These are phyloP conservation scores for Leishmania turanica DNA, from an alignment of 208 protist species.

Conservation along the genomic window DNA sequence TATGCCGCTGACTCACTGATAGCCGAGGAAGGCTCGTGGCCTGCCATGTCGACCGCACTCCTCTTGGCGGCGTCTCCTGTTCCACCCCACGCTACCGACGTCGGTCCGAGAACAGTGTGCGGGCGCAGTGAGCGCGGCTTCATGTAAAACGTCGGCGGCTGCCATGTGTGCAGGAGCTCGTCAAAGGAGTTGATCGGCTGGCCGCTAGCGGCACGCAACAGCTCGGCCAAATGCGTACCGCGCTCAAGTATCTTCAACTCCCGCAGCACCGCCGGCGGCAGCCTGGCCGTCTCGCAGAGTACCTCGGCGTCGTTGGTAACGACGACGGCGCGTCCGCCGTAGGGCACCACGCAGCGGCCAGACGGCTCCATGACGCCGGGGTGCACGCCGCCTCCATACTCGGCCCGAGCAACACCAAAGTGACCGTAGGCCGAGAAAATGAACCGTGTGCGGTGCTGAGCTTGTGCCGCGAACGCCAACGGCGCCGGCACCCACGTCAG, in stretches of 20 bases:
- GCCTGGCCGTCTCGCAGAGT: conserved; percentile 36
- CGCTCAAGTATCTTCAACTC: conserved; percentile 15
- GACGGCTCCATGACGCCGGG: conserved; percentile 48
- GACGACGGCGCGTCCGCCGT: conserved; percentile 42
- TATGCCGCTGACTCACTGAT: neutral
- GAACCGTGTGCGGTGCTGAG: conserved; percentile 7
- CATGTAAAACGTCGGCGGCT: conserved; percentile 19
- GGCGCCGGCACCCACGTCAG: conserved; percentile 41
- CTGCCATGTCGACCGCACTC: neutral
- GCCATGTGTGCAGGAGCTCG: conserved; percentile 29
- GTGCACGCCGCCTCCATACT: conserved; percentile 38
- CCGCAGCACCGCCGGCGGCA: conserved; percentile 30
- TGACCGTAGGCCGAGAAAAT: conserved; percentile 30
- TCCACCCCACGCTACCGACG: conserved; percentile 4
- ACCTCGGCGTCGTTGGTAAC: conserved; percentile 47
- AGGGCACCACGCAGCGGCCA: conserved; percentile 59
- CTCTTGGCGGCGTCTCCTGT: neutral
- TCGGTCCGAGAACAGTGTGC: neutral
- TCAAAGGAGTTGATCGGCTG: conserved; percentile 41
- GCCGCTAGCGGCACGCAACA: conserved; percentile 26
- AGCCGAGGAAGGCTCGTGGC: neutral
- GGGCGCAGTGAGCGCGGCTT: conserved; percentile 13
- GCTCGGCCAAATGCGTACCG: conserved; percentile 23
- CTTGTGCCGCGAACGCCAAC: conserved; percentile 15
- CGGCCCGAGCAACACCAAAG: conserved; percentile 44